Evolutionary conservation across 1,284 basidiomycete genomes (phyloP).

Genomic region (Malassezia psittaci): DNA sequence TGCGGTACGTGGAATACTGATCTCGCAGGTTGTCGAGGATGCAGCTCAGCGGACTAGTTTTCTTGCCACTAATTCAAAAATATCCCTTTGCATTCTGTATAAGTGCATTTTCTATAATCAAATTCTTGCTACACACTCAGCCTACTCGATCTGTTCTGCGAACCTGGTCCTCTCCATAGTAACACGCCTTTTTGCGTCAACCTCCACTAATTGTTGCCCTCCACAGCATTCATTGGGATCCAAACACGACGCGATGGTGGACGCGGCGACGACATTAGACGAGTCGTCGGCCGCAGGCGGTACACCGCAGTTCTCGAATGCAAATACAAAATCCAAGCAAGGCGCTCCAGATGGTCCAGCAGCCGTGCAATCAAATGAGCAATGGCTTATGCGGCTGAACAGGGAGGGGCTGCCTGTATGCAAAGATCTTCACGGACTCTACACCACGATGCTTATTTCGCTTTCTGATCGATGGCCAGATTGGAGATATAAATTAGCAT

Average conservation of each 20-base stretch:
- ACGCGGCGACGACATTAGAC: not conserved
- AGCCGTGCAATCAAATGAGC: conserved; percentile 15
- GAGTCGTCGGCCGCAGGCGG: not conserved
- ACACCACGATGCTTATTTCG: conserved; percentile 90
- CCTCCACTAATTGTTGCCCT: not conserved
- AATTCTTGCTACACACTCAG: no score
- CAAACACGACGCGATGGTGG: not conserved
- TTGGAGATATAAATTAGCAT: conserved; percentile 58
- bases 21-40: conserved; percentile 27
- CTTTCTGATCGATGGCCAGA: conserved; percentile 49
- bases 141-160: no score
- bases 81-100: no score
- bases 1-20: conserved; percentile 61
- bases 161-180: no score
- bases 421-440: conserved; percentile 94
- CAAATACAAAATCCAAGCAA: not conserved
- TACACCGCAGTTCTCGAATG: not conserved
- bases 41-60: conserved; percentile 30
- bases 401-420: conserved; percentile 17
- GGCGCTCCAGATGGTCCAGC: not conserved
- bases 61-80: no score
- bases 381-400: conserved; percentile 16
- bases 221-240: not conserved
- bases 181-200: not conserved
- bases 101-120: no score